Conservation (phyloP, 805 yeast genomes). For the Hanseniaspora mollemarum region DNA sequence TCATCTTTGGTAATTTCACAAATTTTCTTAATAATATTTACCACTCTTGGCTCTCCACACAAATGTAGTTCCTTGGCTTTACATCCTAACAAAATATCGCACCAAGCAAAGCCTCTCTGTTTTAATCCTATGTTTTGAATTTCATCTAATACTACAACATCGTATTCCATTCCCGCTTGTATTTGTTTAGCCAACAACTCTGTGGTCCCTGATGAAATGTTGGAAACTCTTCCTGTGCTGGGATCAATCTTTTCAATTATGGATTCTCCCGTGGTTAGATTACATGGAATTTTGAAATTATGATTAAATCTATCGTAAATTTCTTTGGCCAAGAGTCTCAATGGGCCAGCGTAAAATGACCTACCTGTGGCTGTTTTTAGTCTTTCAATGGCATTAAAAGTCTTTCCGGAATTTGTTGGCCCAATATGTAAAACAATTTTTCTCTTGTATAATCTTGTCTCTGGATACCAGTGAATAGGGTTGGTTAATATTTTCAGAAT, state of each 20-base stretch:
- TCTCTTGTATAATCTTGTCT: conserved; percentile 67
- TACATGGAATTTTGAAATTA: conserved; percentile 54
- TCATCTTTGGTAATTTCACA: conserved; percentile 68
- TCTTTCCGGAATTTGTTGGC: conserved; percentile 94
- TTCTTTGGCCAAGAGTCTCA: conserved; percentile 82
- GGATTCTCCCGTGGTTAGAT: conserved; percentile 92
- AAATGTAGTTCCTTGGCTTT: conserved; percentile 76
- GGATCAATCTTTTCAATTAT: conserved; percentile 55
- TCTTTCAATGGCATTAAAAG: conserved; percentile 65
- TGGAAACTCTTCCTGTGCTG: conserved; percentile 58
- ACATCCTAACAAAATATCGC: conserved; percentile 77
- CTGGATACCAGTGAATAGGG: conserved; percentile 76
- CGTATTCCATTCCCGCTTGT: conserved; percentile 54
- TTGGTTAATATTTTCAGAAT: conserved; percentile 26
- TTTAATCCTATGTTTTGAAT: conserved; percentile 86
- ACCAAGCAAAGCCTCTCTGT: conserved; percentile 87
- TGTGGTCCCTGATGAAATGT: conserved; percentile 74
- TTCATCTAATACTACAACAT: conserved; percentile 86
- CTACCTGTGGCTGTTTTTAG: conserved; percentile 46
- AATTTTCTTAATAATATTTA: conserved; percentile 51
- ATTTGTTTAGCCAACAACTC: conserved; percentile 53
- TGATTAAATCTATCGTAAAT: conserved; percentile 68
- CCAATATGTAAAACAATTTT: conserved; percentile 89
- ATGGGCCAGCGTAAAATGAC: conserved; percentile 92
- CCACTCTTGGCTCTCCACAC: conserved; percentile 86